phyloP scores from a whole-genome alignment of 1,284 basidiomycete species.

The Apiotrichum brassicae region DNA sequence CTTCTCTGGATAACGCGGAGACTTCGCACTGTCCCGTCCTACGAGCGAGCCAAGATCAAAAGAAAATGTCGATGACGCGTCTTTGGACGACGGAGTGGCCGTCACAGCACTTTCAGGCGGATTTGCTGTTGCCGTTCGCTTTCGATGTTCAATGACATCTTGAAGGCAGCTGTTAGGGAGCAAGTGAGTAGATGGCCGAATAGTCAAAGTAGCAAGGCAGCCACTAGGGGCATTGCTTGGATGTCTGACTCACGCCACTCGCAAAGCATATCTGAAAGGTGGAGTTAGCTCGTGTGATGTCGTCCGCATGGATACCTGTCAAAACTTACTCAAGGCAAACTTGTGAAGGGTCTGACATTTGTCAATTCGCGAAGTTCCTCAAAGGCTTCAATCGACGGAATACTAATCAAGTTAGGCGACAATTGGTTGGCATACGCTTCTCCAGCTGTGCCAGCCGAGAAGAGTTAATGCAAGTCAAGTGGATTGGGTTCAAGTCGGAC shows the following conservation, averaged over 20 bases:
- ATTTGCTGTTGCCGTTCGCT: slow-evolving; percentile 5
- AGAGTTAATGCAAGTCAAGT: no score
- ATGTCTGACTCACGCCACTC: slow-evolving; percentile 27
- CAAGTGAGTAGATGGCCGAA: background rate
- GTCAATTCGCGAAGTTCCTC: no score
- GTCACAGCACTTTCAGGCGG: no score
- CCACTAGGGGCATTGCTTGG: background rate
- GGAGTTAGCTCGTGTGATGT: no score
- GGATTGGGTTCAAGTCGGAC: no score
- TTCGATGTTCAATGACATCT: slow-evolving; percentile 18
- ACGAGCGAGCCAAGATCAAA: slow-evolving; percentile 35
- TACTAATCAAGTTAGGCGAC: no score
- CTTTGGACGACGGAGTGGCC: slow-evolving; percentile 4
- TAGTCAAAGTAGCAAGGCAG: slow-evolving; percentile 4
- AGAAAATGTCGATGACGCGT: slow-evolving; percentile 24
- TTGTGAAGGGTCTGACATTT: background rate
- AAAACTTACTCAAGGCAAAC: slow-evolving; percentile 1
- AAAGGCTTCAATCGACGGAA: no score
- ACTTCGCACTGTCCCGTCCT: slow-evolving; percentile 51
- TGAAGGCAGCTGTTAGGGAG: slow-evolving; percentile 25
- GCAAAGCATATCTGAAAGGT: slow-evolving; percentile 27
- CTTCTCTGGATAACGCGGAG: slow-evolving; percentile 86
- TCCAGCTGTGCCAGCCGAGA: no score
- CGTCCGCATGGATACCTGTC: no score
- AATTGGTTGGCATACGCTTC: no score